Evolutionary conservation across 495 filamentous ascomycete species (phyloP).

Genomic region (Cenococcum geophilum): DNA sequence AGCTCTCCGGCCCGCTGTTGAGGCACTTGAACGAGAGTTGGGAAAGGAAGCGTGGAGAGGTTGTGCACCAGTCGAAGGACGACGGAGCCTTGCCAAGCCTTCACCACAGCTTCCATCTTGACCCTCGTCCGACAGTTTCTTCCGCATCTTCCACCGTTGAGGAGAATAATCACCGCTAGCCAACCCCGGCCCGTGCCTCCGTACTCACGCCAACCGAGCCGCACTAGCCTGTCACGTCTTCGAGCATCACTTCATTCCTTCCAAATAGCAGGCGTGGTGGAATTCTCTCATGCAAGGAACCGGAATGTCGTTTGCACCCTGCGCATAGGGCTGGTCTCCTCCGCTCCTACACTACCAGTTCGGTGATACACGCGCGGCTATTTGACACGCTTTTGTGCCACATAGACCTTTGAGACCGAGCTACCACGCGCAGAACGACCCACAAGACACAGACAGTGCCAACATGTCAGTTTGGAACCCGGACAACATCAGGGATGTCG

Average conservation of each 20-base stretch:
- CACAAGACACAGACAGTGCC: neutral
- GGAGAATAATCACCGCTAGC: neutral
- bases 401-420: neutral
- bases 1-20: neutral
- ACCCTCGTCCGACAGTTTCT: neutral
- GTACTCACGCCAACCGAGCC: no score
- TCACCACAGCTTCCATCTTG: neutral
- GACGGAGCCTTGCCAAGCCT: neutral
- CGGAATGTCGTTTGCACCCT: neutral
- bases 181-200: no score
- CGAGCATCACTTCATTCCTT: neutral
- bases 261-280: neutral
- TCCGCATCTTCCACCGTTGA: neutral
- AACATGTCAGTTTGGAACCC: constrained; percentile 74
- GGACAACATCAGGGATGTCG: constrained; percentile 90
- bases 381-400: neutral
- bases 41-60: neutral
- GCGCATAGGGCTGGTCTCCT: constrained; percentile 3
- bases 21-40: neutral
- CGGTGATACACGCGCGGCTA: constrained; percentile 3
- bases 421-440: constrained; percentile 1
- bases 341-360: neutral
- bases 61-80: neutral
- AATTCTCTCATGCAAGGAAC: constrained; percentile 3
- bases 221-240: no score